Percentiles rank a stretch among this genome's conserved stretches.
Evolutionary conservation across 441 rosid genomes (phyloP).

Genomic region (Francoa sonchifolia): DNA sequence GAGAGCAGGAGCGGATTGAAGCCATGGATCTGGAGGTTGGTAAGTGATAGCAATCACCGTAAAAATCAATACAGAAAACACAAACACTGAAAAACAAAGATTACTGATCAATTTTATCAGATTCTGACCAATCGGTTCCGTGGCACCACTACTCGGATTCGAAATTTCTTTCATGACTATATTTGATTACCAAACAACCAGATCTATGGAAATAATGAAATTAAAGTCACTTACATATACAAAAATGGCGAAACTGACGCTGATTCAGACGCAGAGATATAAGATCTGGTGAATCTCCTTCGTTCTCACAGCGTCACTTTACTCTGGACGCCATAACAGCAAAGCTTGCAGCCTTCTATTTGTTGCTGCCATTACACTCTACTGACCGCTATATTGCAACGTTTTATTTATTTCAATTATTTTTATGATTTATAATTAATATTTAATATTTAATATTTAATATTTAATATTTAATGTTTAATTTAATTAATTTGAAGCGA

Average conservation of each 20-base stretch:
- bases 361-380: not conserved
- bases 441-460: no score
- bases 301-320: no score
- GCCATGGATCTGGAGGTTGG: constrained; percentile 98
- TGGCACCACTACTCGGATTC: constrained; percentile 28
- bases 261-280: no score
- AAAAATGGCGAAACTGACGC: no score
- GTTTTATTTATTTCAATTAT: no score
- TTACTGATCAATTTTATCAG: constrained; percentile 72
- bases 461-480: no score
- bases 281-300: no score
- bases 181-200: not conserved
- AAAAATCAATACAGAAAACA: constrained; percentile 68
- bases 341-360: not conserved
- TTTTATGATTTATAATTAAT: no score
- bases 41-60: constrained; percentile 83
- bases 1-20: constrained; percentile 83
- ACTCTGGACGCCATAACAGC: no score
- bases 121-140: constrained; percentile 77
- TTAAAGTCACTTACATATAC: not conserved
- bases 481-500: no score
- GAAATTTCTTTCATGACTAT: constrained; percentile 59
- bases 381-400: not conserved
- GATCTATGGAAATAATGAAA: not conserved
- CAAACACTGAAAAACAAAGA: constrained; percentile 85